phyloP scores from a whole-genome alignment of 1,284 basidiomycete species.

The Tilletia horrida region DNA sequence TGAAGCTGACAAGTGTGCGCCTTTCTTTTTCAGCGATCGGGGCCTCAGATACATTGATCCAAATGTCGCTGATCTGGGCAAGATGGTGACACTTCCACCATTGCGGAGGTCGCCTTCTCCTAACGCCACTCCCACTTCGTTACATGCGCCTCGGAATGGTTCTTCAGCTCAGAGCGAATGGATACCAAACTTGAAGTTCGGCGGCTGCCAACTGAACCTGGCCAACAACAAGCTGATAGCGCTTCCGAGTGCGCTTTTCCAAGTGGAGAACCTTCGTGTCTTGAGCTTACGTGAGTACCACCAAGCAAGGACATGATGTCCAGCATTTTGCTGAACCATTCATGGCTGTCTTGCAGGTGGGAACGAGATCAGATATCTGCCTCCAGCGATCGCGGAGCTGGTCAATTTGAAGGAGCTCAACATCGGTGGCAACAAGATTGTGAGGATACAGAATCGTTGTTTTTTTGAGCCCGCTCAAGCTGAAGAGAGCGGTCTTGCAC shows the following conservation, averaged over 20 bases:
- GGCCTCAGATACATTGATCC: conserved; percentile 24
- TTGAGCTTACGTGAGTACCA: conserved; percentile 41
- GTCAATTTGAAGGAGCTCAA: conserved; percentile 46
- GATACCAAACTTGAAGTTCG: neutral
- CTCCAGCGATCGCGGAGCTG: conserved; percentile 47
- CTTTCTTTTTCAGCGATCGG: neutral
- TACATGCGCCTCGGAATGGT: neutral
- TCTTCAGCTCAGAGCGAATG: neutral
- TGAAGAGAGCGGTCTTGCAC: neutral
- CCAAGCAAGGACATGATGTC: too few species aligned
- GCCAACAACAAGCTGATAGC: conserved; percentile 39
- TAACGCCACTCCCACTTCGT: neutral
- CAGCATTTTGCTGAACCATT: too few species aligned
- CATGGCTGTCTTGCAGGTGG: neutral
- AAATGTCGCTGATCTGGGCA: conserved; percentile 31
- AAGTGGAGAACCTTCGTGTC: conserved; percentile 46
- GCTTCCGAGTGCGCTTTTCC: conserved; percentile 49
- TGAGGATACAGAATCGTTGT: neutral
- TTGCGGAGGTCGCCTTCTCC: conserved; percentile 18
- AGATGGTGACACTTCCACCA: conserved; percentile 33
- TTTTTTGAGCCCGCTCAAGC: neutral
- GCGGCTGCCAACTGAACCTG: conserved; percentile 26
- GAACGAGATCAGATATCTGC: conserved; percentile 45
- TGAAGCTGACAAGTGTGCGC: neutral
- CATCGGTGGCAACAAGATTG: conserved; percentile 38